Conservation (phyloP, 1,284 basidiomycete genomes). For the Trichosporon sp. region DNA sequence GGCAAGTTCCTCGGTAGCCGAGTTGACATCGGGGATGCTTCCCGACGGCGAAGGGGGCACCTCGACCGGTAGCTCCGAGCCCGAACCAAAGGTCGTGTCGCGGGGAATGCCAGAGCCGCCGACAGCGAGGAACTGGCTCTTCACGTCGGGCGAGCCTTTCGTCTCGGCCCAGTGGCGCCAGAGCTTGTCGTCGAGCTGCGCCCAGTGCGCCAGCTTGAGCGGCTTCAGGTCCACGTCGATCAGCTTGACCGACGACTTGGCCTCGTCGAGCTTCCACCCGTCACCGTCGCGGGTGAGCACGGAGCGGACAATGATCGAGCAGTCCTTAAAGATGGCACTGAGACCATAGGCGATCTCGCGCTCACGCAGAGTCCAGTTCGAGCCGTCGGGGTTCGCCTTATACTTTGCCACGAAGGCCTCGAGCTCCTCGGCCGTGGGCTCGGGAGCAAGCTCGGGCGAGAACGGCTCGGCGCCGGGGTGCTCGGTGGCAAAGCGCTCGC, state of each 20-base stretch:
- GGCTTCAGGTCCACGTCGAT: slow-evolving; percentile 86
- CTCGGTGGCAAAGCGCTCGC: slow-evolving; percentile 19
- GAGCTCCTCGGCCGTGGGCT: slow-evolving; percentile 59
- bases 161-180: slow-evolving; percentile 48
- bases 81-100: background rate
- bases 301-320: slow-evolving; percentile 68
- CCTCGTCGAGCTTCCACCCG: slow-evolving; percentile 16
- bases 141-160: slow-evolving; percentile 72
- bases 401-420: slow-evolving; percentile 57
- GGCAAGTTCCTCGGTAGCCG: background rate
- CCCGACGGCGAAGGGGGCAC: background rate
- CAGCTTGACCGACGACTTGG: slow-evolving; percentile 53
- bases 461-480: slow-evolving; percentile 26
- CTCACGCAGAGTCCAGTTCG: slow-evolving; percentile 35
- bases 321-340: slow-evolving; percentile 93
- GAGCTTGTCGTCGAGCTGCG: slow-evolving; percentile 65
- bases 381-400: slow-evolving; percentile 31
- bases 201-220: slow-evolving; percentile 66
- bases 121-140: slow-evolving; percentile 62
- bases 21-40: background rate
- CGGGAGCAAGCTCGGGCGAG: slow-evolving; percentile 28
- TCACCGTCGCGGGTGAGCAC: slow-evolving; percentile 14
- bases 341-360: slow-evolving; percentile 66
- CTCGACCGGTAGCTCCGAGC: background rate
- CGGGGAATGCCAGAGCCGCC: background rate